Percentiles rank a stretch among this genome's conserved stretches.
Evolutionary conservation across 31 red algal genomes (phyloP).

Genomic region (Bonnemaisonia californica): DNA sequence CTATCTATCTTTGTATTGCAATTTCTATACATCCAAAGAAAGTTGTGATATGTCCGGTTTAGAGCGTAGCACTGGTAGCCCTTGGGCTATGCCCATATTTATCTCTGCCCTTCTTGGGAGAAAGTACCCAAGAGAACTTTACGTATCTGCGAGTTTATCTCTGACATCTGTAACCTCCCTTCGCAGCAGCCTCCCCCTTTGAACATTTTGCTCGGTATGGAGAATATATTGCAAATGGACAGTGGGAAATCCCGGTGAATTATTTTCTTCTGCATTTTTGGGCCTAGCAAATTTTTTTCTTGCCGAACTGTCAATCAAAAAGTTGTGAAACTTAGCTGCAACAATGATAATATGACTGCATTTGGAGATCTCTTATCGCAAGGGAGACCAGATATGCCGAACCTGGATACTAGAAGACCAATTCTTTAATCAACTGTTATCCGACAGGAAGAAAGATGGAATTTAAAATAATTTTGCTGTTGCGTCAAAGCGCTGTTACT

Average conservation of each 20-base stretch:
- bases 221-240: neutral
- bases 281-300: neutral
- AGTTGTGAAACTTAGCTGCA: neutral
- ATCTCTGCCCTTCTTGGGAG: no score
- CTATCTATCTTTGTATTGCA: no score
- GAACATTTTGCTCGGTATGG: neutral
- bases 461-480: constrained; percentile 17
- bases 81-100: no score
- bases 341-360: neutral
- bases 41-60: no score
- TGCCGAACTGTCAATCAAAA: neutral
- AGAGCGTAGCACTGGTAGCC: no score
- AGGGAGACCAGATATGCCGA: constrained; percentile 3
- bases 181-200: neutral
- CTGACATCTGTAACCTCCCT: neutral
- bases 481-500: neutral
- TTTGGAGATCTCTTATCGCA: neutral
- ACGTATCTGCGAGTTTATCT: neutral
- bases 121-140: neutral
- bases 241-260: neutral
- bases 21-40: no score
- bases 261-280: neutral
- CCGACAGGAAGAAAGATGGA: neutral
- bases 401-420: neutral
- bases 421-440: neutral